Base-by-base conservation (phyloP, 768 basidiomycete species). In the Sarcomyxa edulis region DNA sequence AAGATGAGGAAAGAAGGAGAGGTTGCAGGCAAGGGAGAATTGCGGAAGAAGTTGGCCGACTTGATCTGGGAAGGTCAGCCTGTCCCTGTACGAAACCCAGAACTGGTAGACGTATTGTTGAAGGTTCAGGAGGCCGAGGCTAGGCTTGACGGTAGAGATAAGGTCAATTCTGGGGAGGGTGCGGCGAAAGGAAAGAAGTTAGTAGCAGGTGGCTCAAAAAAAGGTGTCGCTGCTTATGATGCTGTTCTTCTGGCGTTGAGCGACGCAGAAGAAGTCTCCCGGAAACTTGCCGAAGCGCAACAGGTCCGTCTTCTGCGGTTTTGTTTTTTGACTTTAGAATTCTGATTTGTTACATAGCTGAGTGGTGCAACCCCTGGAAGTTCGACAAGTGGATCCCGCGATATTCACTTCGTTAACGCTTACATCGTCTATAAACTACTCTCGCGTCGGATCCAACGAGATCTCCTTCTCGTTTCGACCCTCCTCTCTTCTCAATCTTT, bases 351-450 rank as follows among this genome's bases (percentile, higher is more conserved):
- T 42, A 14, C 31, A 47, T 49, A 68, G 62, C 42, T 71, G 49
- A 67, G 59, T 45, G 68, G 67, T n/a, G 54, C 66, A n/a, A 65
- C 3, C 52, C 65, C 14, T 37, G 54, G 55, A 40, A 32, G 19
- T 8, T 42, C 66, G 21, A 53, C 65, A 7, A 62, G 65, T 11
- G 75, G 74, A 10, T 65, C 69, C 7, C 77, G 86, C 8, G 88
- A 91, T 53, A 77, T 89, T 18, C 75, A 84, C 21, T 92, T 93
- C 50, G 75, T 94, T 35, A 86, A 96, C 49, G 76, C 85, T 12
- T 95, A 84, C 55, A 79, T 95, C 49, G 73, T 88, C 32, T 92
- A 90, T 59, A 86, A 91, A 46, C 79, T 96, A 22, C 75, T 96
- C 35, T 79, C 88, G 14, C 76, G 82, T 36, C 87, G 94, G 7